Evolutionary conservation across 495 filamentous ascomycete species (phyloP), one percentile per base, ranked within the genome.

Genomic region (Penicillium desertorum): DNA sequence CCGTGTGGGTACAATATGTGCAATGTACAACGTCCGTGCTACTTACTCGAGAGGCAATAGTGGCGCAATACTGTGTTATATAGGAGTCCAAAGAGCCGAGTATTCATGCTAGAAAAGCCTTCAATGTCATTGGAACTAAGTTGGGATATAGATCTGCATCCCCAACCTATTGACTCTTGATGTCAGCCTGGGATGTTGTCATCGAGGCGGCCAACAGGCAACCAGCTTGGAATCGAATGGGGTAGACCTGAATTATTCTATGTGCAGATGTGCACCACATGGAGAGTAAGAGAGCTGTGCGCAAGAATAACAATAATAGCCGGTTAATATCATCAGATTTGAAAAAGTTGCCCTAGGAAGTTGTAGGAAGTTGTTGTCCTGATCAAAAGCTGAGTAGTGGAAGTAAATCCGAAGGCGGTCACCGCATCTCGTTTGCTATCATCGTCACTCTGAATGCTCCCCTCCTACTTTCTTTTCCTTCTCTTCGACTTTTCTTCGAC

Each of bases 361-460:
- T 22, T 2, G 22, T 3, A 23, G 16, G 8, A 39, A 16, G n/a
- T 39, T n/a, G n/a, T 39, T n/a, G 36, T 39, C 36, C 12, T 34
- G 43, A 5, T 45, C 43, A 27, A 29, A 8, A 39, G 36, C 7
- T n/a, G n/a, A 17, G 36, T 39, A 39, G 36, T 23, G 49, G 19
- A 27, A 32, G 11, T 25, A 20, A 17, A 22, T n/a, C 22, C 17
- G 19, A 46, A 55, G 53, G 53, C 53, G 53, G 53, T 55, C 53
- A 55, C 53, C 43, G 53, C 32, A 47, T n/a, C 43, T 55, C 39
- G 50, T 52, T 52, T 53, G 51, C 49, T 59, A 32, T 54, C 60
- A 44, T 58, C 56, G 55, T 58, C 57, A 54, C 39, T 61, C 45
- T 46, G n/a, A 25, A 41, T 48, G 49, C 46, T 61, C 37, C 51